Base-by-base conservation (phyloP, 805 yeast genomes). In the Candida manassasensis region DNA sequence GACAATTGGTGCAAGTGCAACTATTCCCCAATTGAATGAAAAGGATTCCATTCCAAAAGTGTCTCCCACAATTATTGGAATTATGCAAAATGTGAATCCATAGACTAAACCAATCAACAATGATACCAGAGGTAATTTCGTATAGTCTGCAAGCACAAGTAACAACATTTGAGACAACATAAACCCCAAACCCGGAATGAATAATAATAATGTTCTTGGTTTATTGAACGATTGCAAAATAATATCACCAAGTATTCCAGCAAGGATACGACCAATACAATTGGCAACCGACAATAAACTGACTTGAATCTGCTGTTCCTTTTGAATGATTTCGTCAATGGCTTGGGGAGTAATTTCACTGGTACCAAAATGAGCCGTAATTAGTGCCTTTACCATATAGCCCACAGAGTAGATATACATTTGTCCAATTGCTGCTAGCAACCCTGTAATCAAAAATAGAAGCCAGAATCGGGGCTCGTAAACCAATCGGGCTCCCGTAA, bases 61-160 rank as follows among this genome's bases (percentile, higher is more conserved):
- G 44, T 84, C 90, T 12, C 86, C 74, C n/a, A 81, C 71, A 14
- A 84, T 74, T n/a, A 84, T 77, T 4, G 94, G 93, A 57, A 75
- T 72, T 6, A 81, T 67, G 33, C 89, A 83, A 59, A 81, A 81
- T 15, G 79, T 68, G 42, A 77, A 72, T 1, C 94, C 94, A 57
- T 84, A 84, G 26, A 80, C 81, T 24, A 79, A 61, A 0, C 94
- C 94, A 19, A 75, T 70, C 13, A 75, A 49, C n/a, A 71, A 52
- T 1, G 89, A 78, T 16, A 72, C 61, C 19, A 67, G 27, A 57
- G 79, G 68, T 45, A 84, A 54, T 16, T 44, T 37, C 2, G 53
- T 45, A 36, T 69, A 61, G 15, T 59, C 53, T 11, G 52, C 42
- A 9, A 66, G 47, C 1, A 40, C 29, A 17, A 55, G 54, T 3